These are phyloP conservation scores for Fraxinus dipetala DNA, from an alignment of 305 asterid species.

Conservation along the genomic window DNA sequence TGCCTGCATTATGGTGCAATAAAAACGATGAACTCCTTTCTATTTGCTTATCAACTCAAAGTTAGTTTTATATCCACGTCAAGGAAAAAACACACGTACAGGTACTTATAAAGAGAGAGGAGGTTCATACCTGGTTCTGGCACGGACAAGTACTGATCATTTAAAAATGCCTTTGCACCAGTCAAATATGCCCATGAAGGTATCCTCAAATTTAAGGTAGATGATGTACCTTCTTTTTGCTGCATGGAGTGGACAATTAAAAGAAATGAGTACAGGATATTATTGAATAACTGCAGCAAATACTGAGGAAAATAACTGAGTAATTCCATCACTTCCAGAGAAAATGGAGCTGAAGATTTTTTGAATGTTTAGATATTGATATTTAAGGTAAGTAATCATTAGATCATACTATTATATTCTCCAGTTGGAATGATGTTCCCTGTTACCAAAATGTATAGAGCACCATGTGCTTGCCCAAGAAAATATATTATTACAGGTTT, in stretches of 20 bases:
- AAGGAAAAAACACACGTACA: neutral
- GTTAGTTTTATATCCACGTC: neutral
- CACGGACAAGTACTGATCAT: constrained; percentile 40
- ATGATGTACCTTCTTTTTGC: constrained; percentile 34
- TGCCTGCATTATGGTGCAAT: constrained; percentile 44
- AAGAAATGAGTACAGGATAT: neutral
- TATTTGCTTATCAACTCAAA: neutral
- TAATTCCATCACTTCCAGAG: neutral
- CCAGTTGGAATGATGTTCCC: neutral
- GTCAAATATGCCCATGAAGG: constrained; percentile 55
- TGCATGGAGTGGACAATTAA: constrained; percentile 23
- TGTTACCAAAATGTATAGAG: neutral
- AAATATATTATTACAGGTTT: neutral
- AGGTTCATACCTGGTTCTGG: constrained; percentile 53
- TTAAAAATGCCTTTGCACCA: constrained; percentile 52
- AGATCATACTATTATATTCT: neutral
- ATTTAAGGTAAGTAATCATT: neutral
- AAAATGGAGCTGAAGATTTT: neutral
- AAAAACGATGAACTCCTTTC: constrained; percentile 14
- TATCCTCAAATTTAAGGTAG: constrained; percentile 59
- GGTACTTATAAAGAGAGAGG: constrained; percentile 1
- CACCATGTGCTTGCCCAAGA: neutral
- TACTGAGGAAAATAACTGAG: neutral
- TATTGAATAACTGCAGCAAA: neutral
- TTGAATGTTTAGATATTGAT: neutral